Base-by-base conservation (phyloP, 257 asterid genomes). In the Nicotiana paniculata region DNA sequence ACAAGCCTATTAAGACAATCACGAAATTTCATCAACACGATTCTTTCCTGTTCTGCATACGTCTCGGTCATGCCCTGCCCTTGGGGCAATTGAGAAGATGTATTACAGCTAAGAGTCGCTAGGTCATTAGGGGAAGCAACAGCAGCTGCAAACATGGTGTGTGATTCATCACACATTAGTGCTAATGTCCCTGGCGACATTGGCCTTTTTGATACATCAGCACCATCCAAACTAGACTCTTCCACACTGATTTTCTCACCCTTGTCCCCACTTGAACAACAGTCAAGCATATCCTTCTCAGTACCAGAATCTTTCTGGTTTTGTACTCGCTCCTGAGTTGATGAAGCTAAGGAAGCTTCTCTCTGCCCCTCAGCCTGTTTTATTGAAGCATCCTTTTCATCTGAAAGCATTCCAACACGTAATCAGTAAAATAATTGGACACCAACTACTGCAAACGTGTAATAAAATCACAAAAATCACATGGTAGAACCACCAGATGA, bases 131-230 rank as follows among this genome's bases (percentile, higher is more conserved):
- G 80, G 81, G 95, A 85, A 91, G 90, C 81, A 84, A 26, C 37
- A 35, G 82, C 83, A 58, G 91, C 53, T 83, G 91, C 51, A 85
- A 93, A 95, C 91, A 93, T 87, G 8, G 95, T 82, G 82, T 93
- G 97, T 85, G 88, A 90, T 87, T 96, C 99, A 58, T 96, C 98
- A 30, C 99, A 96, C 98, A 96, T 93, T 83, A 96, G 90, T 80
- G 99, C 99, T 87, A 94, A 88, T 26, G 98, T 96, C 85, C 97
- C 94, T 16, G 98, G 99, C 76, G 99, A 96, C 96, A 90, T 89
- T 48, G 98, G 97, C 84, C 97, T 87, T 89, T 89, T 91, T 58
- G 97, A 84, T 72, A 84, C 84, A 83, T 91, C 96, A 79, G 89
- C 89, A 90, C 89, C 89, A 90, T 89, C 92, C 37, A 90, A 91